Percentiles rank a stretch among this genome's conserved stretches.
These are phyloP conservation scores for Aureobasidium sp. DNA, from an alignment of 2,329 filamentous ascomycete species.

Conservation along the genomic window DNA sequence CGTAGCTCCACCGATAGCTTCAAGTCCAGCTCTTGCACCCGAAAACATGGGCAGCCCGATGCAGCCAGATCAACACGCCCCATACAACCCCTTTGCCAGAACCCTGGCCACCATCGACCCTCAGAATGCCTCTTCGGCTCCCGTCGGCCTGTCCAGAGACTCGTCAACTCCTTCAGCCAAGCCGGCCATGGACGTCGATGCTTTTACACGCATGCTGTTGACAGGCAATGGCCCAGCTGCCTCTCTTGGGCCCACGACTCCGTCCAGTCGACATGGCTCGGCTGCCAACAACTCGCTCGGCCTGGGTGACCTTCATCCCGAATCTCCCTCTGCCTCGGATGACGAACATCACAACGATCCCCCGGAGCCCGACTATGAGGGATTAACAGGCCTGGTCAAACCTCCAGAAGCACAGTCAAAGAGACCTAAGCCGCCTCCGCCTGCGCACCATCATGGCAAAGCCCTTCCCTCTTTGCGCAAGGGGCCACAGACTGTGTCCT, in stretches of 20 bases:
- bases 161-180: constrained; percentile 19
- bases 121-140: constrained; percentile 9
- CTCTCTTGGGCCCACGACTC: constrained; percentile 15
- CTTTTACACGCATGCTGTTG: constrained; percentile 67
- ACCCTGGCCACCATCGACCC: constrained; percentile 28
- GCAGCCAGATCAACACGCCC: constrained; percentile 21
- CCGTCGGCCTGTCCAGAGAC: not conserved
- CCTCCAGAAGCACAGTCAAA: constrained; percentile 22
- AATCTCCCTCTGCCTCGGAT: constrained; percentile 51
- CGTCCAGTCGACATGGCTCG: constrained; percentile 20
- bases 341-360: constrained; percentile 33
- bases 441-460: constrained; percentile 68
- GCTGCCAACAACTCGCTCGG: constrained; percentile 39
- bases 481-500: constrained; percentile 33
- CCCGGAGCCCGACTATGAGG: constrained; percentile 40
- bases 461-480: constrained; percentile 43
- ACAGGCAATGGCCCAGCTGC: constrained; percentile 52
- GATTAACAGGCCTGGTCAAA: constrained; percentile 25
- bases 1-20: not conserved
- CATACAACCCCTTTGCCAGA: constrained; percentile 31
- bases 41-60: not conserved
- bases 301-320: constrained; percentile 35
- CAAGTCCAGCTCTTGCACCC: not conserved
- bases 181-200: constrained; percentile 61
- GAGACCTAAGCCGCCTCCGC: constrained; percentile 58